Base-by-base conservation (phyloP, 129 eudicot species). In the Pittosporum tobira region DNA sequence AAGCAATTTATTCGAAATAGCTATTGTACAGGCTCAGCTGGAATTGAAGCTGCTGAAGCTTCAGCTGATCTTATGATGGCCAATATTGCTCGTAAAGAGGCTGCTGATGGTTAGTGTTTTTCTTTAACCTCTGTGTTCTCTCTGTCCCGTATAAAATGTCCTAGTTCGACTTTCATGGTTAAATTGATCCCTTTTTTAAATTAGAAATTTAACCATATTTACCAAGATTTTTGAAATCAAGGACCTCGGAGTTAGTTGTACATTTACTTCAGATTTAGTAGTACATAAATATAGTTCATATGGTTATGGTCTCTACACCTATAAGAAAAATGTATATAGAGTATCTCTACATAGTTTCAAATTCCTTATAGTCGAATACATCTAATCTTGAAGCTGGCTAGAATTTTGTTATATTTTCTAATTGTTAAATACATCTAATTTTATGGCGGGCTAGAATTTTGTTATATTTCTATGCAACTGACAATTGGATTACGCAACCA, bases 21-120 rank as follows among this genome's bases (percentile, higher is more conserved):
- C 65, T 90, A 85, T 59, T 90, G 97, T 62, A 90, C 95, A 0
- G 89, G 97, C 25, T 65, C 89, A 59, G 95, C 97, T 68, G 97
- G 97, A 43, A 90, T 90, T 40, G 94, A 90, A 76, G 97, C 97
- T 65, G 87, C 94, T 52, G 97, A 85, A 50, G 95, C 95, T 59
- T 62, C 94, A 13, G 70, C 86, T 28, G 95, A 90, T 38, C 89
- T 90, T 14, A 89, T 83, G 97, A 85, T 71, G 61, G 95, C 97
- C 20, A 90, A 90, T 36, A 85, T 85, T 69, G 94, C 97, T 30
- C 88, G 95, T 18, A 85, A 90, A 74, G 94, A 90, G 72, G 86
- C 95, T 27, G 18, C 71, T 15, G 75, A 85, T 72, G 87, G 82
- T 80, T 57, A 46, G 59, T 54, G 25, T 31, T 36, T 31, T 55